phyloP scores from a whole-genome alignment of 2,329 filamentous ascomycete genomes.

The Bretziella fagacearum region DNA sequence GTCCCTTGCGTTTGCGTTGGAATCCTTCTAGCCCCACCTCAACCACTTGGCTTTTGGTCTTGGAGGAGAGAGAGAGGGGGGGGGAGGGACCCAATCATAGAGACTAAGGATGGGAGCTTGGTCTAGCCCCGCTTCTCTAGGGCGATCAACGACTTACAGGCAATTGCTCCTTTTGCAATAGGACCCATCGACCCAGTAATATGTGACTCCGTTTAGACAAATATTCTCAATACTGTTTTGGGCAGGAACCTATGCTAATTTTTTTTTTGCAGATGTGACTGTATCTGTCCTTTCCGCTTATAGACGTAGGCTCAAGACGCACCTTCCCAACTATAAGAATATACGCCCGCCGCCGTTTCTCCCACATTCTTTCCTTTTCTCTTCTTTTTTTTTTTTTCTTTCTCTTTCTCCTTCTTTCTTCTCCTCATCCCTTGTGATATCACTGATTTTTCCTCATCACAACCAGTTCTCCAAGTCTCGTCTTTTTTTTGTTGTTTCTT shows the following conservation, averaged over 20 bases:
- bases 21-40: neutral
- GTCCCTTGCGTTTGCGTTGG: neutral
- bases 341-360: neutral
- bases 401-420: slow-evolving; percentile 4
- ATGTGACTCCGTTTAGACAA: neutral
- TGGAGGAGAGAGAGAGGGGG: neutral
- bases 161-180: neutral
- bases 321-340: slow-evolving; percentile 1
- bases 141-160: slow-evolving; percentile 1
- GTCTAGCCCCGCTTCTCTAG: neutral
- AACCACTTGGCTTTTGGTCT: neutral
- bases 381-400: neutral
- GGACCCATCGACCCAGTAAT: neutral
- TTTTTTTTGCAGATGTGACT: neutral
- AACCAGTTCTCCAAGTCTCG: neutral
- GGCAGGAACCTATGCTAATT: neutral
- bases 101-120: neutral
- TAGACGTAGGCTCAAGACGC: neutral
- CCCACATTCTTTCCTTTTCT: neutral
- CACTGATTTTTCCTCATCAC: slow-evolving; percentile 2
- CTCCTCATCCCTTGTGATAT: slow-evolving; percentile 7
- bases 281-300: neutral
- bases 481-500: slow-evolving; percentile 5
- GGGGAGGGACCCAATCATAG: neutral
- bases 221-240: neutral